A percentile compares a stretch with the other conserved stretches of the same genome.
These are phyloP conservation scores for Calophaca sinica DNA, from an alignment of 306 rosid genomes.

Conservation along the genomic window DNA sequence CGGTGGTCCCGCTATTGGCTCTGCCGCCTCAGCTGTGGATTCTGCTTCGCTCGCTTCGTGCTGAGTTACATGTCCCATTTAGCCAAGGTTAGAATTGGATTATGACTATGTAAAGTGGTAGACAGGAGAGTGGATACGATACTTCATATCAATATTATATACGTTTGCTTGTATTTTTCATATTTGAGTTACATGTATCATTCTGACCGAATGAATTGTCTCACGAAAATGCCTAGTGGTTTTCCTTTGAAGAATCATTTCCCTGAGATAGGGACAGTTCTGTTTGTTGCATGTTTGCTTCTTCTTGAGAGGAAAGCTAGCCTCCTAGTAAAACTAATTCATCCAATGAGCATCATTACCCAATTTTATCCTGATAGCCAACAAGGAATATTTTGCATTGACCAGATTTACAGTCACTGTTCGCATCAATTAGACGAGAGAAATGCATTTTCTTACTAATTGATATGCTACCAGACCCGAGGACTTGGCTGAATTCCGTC, in stretches of 20 bases:
- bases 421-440: neutral
- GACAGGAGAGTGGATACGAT: neutral
- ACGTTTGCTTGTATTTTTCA: neutral
- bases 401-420: neutral
- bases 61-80: constrained; percentile 40
- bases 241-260: neutral
- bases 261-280: neutral
- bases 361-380: neutral
- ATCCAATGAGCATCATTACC: neutral
- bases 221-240: neutral
- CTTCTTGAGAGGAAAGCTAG: neutral
- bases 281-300: neutral
- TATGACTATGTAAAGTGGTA: constrained; percentile 9
- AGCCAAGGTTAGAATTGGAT: constrained; percentile 22
- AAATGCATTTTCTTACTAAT: too few species aligned
- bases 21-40: constrained; percentile 45
- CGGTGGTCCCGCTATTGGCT: constrained; percentile 5
- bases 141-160: constrained; percentile 8
- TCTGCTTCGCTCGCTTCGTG: constrained; percentile 57
- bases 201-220: neutral
- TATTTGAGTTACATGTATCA: neutral
- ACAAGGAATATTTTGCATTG: neutral
- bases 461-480: too few species aligned
- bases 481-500: neutral
- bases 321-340: neutral